Evolutionary conservation across 495 filamentous ascomycete genomes (phyloP).

Genomic region (Aspergillus cavernicola): DNA sequence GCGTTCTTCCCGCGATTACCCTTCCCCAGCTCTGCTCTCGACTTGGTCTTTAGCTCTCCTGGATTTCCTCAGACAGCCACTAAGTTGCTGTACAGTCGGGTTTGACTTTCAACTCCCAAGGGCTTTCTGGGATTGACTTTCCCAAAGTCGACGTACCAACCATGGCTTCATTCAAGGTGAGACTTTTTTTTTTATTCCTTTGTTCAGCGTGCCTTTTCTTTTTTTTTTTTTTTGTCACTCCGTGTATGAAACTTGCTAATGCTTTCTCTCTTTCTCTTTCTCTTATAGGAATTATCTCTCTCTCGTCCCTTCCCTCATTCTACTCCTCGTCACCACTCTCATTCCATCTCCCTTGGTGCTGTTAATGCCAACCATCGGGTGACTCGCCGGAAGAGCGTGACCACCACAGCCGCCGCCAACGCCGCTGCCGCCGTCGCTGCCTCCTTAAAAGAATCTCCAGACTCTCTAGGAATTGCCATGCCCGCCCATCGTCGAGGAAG

Average conservation of each 20-base stretch:
- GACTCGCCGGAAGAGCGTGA: constrained; percentile 89
- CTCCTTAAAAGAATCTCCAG: constrained; percentile 62
- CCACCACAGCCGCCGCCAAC: constrained; percentile 70
- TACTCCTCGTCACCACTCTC: constrained; percentile 72
- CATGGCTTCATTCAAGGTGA: constrained; percentile 50
- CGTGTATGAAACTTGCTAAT: constrained; percentile 8
- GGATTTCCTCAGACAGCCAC: background rate
- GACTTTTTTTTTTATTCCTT: constrained; percentile 9
- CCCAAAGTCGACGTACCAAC: constrained; percentile 25
- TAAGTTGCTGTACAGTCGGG: constrained; percentile 1
- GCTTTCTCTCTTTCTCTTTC: constrained; percentile 1
- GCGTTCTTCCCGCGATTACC: constrained; percentile 12
- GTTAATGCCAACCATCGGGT: constrained; percentile 80
- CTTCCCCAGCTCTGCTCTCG: constrained; percentile 5
- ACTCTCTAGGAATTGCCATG: constrained; percentile 35
- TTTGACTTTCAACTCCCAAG: constrained; percentile 18
- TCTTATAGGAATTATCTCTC: constrained; percentile 44
- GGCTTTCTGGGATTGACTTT: constrained; percentile 34
- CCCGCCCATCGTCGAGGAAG: constrained; percentile 40
- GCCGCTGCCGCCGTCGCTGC: constrained; percentile 73
- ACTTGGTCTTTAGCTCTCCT: background rate
- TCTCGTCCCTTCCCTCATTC: constrained; percentile 43
- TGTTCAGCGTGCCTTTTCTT: constrained; percentile 5
- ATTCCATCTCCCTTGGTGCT: constrained; percentile 75
- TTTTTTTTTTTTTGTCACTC: background rate